These are phyloP conservation scores for Wallemia mellicola DNA, from an alignment of 1,284 basidiomycete genomes.

Conservation along the genomic window DNA sequence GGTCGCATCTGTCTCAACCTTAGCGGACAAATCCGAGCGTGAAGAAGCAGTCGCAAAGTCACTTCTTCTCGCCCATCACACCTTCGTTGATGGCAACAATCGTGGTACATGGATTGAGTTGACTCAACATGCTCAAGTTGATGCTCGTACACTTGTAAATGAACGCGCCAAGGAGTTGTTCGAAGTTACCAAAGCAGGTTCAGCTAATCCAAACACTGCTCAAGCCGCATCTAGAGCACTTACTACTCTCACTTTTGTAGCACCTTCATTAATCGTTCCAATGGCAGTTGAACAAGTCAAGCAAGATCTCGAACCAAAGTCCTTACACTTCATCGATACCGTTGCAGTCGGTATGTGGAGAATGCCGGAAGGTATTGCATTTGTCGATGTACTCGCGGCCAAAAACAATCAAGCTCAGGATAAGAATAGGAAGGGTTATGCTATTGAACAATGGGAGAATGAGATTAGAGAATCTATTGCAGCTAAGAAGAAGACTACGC, in stretches of 20 bases:
- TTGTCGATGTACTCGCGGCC: conserved; percentile 37
- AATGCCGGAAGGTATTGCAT: conserved; percentile 47
- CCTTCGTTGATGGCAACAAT: conserved; percentile 16
- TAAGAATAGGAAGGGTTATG: conserved; percentile 55
- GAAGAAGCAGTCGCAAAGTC: conserved; percentile 11
- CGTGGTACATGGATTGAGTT: conserved; percentile 55
- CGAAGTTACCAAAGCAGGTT: background rate
- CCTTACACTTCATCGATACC: conserved; percentile 32
- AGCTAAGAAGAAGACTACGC: conserved; percentile 26
- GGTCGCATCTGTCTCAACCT: background rate
- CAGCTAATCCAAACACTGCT: background rate
- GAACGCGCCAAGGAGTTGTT: conserved; percentile 22
- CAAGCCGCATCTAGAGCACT: conserved; percentile 39
- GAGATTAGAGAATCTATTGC: conserved; percentile 61
- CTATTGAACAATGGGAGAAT: conserved; percentile 71
- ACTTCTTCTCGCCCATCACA: conserved; percentile 43
- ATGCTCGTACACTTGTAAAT: conserved; percentile 32
- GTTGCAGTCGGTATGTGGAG: conserved; percentile 53
- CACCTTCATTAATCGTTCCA: conserved; percentile 34
- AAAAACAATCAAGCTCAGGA: conserved; percentile 24
- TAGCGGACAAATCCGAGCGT: background rate
- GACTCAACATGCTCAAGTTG: conserved; percentile 32
- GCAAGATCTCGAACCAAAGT: conserved; percentile 27
- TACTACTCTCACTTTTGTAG: conserved; percentile 46
- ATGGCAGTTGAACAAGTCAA: conserved; percentile 34